Percentiles rank a stretch among this genome's conserved stretches.
These are phyloP conservation scores for Solanum gandarillasii DNA, from an alignment of 257 asterid species.

Conservation along the genomic window DNA sequence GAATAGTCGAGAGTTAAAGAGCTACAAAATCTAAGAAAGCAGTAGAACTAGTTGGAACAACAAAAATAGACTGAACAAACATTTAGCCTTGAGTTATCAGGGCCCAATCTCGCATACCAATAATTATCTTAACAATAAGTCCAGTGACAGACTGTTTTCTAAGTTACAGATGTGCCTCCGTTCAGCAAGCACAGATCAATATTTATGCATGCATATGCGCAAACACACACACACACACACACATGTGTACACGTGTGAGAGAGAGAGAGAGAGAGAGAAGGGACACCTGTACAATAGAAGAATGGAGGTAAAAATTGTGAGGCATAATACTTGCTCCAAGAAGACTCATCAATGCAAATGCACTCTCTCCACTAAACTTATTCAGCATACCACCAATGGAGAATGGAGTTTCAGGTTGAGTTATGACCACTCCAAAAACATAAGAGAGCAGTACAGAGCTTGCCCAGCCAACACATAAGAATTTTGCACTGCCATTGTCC, in stretches of 20 bases:
- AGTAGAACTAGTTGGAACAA: not conserved
- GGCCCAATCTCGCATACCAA: not conserved
- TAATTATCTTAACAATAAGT: not conserved
- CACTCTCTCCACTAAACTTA: constrained; percentile 75
- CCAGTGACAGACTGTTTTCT: not conserved
- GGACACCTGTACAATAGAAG: constrained; percentile 79
- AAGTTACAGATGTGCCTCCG: not conserved
- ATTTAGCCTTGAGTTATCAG: not conserved
- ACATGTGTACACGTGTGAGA: not conserved
- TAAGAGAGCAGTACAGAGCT: constrained; percentile 43
- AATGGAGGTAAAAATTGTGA: constrained; percentile 90
- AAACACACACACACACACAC: not conserved
- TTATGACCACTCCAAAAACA: constrained; percentile 54
- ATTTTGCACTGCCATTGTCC: constrained; percentile 60
- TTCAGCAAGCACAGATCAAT: not conserved
- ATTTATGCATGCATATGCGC: not conserved
- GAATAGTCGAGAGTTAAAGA: not conserved
- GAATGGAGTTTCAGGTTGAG: constrained; percentile 53
- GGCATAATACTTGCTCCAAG: constrained; percentile 96
- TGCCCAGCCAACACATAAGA: constrained; percentile 42
- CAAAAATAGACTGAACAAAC: not conserved
- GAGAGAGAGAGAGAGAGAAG: constrained; percentile 3
- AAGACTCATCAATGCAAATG: constrained; percentile 78
- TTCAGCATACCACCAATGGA: constrained; percentile 45
- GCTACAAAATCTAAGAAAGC: not conserved